These are phyloP conservation scores for Amphichorda felina DNA, from an alignment of 2,329 filamentous ascomycete genomes.

Conservation along the genomic window DNA sequence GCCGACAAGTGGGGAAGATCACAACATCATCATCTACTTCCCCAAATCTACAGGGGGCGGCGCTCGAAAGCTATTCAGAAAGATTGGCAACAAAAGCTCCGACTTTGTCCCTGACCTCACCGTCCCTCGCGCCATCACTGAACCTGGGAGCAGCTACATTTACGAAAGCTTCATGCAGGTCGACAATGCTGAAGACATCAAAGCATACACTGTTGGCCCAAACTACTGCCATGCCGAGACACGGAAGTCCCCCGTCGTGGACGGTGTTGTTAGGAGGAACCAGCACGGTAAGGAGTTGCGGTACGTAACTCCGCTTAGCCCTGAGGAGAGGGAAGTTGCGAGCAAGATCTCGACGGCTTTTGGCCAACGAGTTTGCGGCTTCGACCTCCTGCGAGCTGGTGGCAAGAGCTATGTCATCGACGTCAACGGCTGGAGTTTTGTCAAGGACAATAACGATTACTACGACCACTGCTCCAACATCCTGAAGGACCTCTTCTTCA, in stretches of 20 bases:
- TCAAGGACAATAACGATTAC: slow-evolving; percentile 98
- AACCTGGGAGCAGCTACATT: slow-evolving; percentile 74
- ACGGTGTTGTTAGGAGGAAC: slow-evolving; percentile 89
- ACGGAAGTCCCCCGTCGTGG: slow-evolving; percentile 91
- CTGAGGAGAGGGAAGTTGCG: slow-evolving; percentile 76
- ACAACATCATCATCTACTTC: slow-evolving; percentile 98
- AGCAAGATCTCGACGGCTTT: slow-evolving; percentile 84
- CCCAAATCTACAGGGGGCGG: slow-evolving; percentile 78
- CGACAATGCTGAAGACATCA: slow-evolving; percentile 96
- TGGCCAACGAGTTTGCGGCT: slow-evolving; percentile 90
- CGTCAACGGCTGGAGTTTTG: slow-evolving; percentile 98
- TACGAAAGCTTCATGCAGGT: slow-evolving; percentile 97
- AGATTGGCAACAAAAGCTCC: slow-evolving; percentile 98
- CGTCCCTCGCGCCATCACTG: slow-evolving; percentile 69
- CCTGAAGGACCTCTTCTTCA: slow-evolving; percentile 76
- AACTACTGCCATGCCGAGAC: slow-evolving; percentile 95
- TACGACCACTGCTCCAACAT: slow-evolving; percentile 87
- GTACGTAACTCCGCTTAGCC: slow-evolving; percentile 77
- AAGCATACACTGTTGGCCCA: slow-evolving; percentile 92
- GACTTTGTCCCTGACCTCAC: slow-evolving; percentile 74
- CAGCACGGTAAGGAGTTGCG: slow-evolving; percentile 95
- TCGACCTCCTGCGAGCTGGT: slow-evolving; percentile 79
- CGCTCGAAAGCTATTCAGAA: slow-evolving; percentile 84
- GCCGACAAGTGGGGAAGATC: slow-evolving; percentile 94
- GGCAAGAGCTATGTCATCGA: slow-evolving; percentile 96